A percentile compares a stretch with the other conserved stretches of the same genome.
Conservation (phyloP, 331 rosid species). For the Spiraea crenata region DNA sequence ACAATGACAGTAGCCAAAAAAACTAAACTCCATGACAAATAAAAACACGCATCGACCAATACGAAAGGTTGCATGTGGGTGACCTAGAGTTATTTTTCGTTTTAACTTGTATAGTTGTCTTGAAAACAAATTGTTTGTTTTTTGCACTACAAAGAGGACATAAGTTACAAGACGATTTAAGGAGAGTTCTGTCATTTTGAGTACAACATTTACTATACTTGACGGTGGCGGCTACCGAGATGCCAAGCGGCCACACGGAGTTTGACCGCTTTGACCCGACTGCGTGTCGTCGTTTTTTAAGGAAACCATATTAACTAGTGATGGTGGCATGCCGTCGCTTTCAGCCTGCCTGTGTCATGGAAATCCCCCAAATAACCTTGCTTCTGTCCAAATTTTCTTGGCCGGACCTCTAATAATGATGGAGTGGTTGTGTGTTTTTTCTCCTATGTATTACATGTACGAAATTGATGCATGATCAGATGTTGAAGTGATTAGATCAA, state of each 20-base stretch:
- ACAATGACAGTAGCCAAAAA: not conserved
- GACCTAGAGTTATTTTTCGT: too few species aligned
- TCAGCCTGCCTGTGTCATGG: constrained; percentile 1
- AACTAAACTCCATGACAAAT: not conserved
- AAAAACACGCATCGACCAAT: not conserved
- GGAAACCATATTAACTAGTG: constrained; percentile 6
- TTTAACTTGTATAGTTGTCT: not conserved
- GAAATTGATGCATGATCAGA: too few species aligned
- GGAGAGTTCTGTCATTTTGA: not conserved
- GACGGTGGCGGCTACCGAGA: constrained; percentile 7
- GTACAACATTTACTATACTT: not conserved
- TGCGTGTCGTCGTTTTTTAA: constrained; percentile 16
- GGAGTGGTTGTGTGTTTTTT: not conserved
- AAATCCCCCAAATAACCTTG: not conserved
- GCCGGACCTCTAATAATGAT: not conserved
- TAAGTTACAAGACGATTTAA: not conserved
- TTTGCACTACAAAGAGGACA: not conserved
- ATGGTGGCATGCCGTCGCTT: constrained; percentile 12
- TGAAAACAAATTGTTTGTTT: not conserved
- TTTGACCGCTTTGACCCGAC: constrained; percentile 9
- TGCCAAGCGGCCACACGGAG: not conserved
- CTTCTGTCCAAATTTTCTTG: not conserved
- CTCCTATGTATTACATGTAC: too few species aligned
- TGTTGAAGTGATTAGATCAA: too few species aligned
- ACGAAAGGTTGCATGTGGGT: not conserved